A percentile compares a stretch with the other conserved stretches of the same genome.
Evolutionary conservation across 306 rosid genomes (phyloP).

Genomic region (Quercus berberidifolia): DNA sequence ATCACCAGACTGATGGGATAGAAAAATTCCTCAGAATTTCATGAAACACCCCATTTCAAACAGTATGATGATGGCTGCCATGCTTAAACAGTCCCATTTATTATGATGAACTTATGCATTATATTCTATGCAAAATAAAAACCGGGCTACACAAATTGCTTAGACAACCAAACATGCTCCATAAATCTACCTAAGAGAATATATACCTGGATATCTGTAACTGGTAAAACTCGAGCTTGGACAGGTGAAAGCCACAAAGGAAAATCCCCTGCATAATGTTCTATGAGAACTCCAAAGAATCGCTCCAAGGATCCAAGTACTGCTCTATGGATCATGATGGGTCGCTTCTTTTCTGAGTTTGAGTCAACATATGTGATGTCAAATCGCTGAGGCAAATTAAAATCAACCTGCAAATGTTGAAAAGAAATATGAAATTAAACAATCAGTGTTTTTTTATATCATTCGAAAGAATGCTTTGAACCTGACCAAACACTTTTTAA

Average conservation of each 20-base stretch:
- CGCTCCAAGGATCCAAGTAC: constrained; percentile 96
- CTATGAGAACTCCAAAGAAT: constrained; percentile 92
- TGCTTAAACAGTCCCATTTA: not conserved
- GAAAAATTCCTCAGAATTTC: not conserved
- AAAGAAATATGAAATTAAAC: constrained; percentile 14
- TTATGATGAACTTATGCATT: not conserved
- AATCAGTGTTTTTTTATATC: not conserved
- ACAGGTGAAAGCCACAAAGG: constrained; percentile 96
- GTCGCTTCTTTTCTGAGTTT: constrained; percentile 75
- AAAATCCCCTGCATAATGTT: constrained; percentile 95
- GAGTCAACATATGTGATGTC: constrained; percentile 87
- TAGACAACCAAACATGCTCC: not conserved
- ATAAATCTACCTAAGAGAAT: constrained; percentile 7
- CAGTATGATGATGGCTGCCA: not conserved
- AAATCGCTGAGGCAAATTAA: constrained; percentile 90
- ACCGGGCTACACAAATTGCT: not conserved
- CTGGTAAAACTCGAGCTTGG: constrained; percentile 90
- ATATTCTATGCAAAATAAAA: not conserved
- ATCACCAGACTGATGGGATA: not conserved
- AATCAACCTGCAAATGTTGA: constrained; percentile 70
- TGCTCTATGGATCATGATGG: constrained; percentile 95
- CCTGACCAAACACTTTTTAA: not conserved
- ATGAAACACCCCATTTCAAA: not conserved
- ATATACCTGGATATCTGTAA: constrained; percentile 83
- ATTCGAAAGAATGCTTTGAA: constrained; percentile 1